A percentile compares a stretch with the other conserved stretches of the same genome.
Evolutionary conservation across 116 monocot genomes (phyloP).

Genomic region (Iris pallida): DNA sequence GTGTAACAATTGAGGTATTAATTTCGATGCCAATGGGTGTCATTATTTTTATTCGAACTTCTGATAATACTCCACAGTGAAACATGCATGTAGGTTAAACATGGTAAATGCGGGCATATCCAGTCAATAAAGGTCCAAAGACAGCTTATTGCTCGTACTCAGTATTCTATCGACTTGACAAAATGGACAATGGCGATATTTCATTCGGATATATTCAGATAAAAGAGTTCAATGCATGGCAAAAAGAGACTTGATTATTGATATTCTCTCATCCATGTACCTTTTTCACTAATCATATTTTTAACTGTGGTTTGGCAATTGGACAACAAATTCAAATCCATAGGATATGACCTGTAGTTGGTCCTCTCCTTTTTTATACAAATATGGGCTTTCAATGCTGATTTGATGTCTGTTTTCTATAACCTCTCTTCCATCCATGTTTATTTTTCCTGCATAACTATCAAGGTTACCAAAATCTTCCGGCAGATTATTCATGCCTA

Average conservation of each 20-base stretch:
- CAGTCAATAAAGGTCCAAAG: conserved; percentile 59
- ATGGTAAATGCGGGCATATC: conserved; percentile 57
- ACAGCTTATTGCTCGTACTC: conserved; percentile 73
- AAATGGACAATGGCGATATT: conserved; percentile 48
- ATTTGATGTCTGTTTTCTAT: too few relatives aligned
- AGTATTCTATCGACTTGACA: conserved; percentile 80
- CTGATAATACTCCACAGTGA: background rate
- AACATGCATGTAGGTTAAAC: conserved; percentile 60
- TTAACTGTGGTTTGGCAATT: too few relatives aligned
- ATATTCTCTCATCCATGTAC: conserved; percentile 21
- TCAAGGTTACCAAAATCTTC: too few relatives aligned
- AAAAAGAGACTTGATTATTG: conserved; percentile 77
- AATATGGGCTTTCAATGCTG: too few relatives aligned
- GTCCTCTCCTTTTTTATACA: too few relatives aligned
- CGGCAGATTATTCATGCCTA: too few relatives aligned
- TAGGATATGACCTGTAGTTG: too few relatives aligned
- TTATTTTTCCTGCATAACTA: too few relatives aligned
- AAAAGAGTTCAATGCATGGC: conserved; percentile 98
- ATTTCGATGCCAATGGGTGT: too few relatives aligned
- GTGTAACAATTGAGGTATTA: conserved; percentile 77
- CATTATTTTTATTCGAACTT: background rate
- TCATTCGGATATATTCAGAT: conserved; percentile 81
- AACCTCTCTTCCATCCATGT: too few relatives aligned
- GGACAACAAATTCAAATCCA: too few relatives aligned
- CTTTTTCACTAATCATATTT: background rate